Base-by-base conservation (phyloP, 371 early-diverging fungal genomes). In the Smittium mucronatum region DNA sequence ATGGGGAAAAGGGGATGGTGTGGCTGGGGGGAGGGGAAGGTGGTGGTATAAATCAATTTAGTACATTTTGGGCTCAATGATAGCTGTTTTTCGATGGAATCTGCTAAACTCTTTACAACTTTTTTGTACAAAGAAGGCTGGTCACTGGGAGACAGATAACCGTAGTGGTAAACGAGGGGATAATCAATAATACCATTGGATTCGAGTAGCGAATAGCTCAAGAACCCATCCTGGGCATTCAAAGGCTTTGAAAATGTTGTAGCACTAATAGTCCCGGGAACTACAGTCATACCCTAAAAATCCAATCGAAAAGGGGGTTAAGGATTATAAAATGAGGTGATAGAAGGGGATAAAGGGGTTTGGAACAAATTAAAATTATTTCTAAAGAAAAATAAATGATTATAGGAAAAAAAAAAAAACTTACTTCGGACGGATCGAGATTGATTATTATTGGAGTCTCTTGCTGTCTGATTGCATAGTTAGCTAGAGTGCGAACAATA, bases 91-190 rank as follows among this genome's bases (percentile, higher is more conserved):
- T 80, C 78, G 0, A 93, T 85, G 0, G 87, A 78, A 8, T 73
- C 74, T 0, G 93, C 89, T 17, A 95, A 74, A 60, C 83, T 76
- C 2, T 80, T 75, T 0, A 87, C 80, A 29, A 92, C 75, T 28
- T 84, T 17, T 33, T 84, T 84, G 75, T 90, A 96, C 57, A 94
- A 76, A 69, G 86, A 88, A 58, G 82, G 74, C 75, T 94, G 94
- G 35, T 93, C 93, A 17, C 75, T 75, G 0, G 91, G 89, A 32
- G 76, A 81, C 29, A 87, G 77, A 70, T 89, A 88, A n/a, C 98
- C 98, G 76, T 90, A 95, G 75, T 93, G 95, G 74, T 89, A 94
- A 2, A 86, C 90, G 16, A 94, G 67, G 29, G 98, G 95, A 75
- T 88, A 84, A 0, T 85, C 86, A 0, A 87, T 82, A 25, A 84